Evolutionary conservation across 257 asterid genomes (phyloP).

Genomic region (Scutellaria galericulata): DNA sequence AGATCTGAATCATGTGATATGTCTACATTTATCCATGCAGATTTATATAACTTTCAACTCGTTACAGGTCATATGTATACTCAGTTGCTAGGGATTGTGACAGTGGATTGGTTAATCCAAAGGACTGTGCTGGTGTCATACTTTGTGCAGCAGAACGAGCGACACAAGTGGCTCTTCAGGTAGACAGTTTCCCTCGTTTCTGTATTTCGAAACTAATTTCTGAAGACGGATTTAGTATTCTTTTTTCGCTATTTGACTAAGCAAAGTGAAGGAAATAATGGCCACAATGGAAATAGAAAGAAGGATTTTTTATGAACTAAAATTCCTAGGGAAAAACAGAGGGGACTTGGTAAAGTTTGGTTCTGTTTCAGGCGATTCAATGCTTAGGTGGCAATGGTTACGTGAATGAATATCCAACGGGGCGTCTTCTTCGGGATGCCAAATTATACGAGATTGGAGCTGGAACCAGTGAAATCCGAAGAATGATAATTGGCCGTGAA

Average conservation of each 20-base stretch:
- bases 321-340: background rate
- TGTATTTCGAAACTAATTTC: background rate
- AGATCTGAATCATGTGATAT: background rate
- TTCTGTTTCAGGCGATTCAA: conserved; percentile 82
- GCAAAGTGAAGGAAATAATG: too few relatives aligned
- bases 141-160: conserved; percentile 95
- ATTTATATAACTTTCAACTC: conserved; percentile 23
- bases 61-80: conserved; percentile 82
- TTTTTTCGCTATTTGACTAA: background rate
- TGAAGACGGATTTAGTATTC: background rate
- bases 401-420: conserved; percentile 90
- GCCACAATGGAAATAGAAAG: too few relatives aligned
- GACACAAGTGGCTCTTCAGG: conserved; percentile 99
- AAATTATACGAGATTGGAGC: conserved; percentile 96
- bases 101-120: conserved; percentile 66
- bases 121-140: conserved; percentile 98
- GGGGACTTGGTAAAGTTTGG: conserved; percentile 11
- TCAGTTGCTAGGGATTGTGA: conserved; percentile 98
- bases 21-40: background rate
- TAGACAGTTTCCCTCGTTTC: conserved; percentile 32
- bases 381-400: conserved; percentile 97
- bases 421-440: conserved; percentile 95
- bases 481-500: conserved; percentile 85
- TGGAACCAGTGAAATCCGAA: conserved; percentile 94
- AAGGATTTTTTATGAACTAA: too few relatives aligned